Evolutionary conservation across 177 flowering plant genomes (phyloP).

Genomic region (Vitis hybrid): DNA sequence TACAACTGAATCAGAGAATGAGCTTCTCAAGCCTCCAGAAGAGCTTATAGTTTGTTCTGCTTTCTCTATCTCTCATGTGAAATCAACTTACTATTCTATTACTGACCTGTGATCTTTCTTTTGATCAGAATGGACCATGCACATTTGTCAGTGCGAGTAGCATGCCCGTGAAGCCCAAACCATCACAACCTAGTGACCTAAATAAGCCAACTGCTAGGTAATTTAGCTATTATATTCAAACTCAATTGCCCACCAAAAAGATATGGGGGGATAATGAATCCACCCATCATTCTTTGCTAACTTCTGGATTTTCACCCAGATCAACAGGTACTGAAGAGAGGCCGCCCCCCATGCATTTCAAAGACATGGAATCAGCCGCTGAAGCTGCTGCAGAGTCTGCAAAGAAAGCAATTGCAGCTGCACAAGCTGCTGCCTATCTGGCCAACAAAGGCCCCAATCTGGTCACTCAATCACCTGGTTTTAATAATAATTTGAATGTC

Average conservation of each 20-base stretch:
- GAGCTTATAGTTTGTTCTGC: slow-evolving; percentile 56
- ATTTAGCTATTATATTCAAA: background rate
- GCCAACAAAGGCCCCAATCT: slow-evolving; percentile 42
- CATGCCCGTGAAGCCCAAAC: slow-evolving; percentile 55
- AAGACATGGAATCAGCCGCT: slow-evolving; percentile 79
- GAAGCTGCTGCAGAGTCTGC: slow-evolving; percentile 84
- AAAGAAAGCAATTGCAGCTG: slow-evolving; percentile 77
- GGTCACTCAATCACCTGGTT: slow-evolving; percentile 16
- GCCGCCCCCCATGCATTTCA: slow-evolving; percentile 24
- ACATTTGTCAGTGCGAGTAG: slow-evolving; percentile 74
- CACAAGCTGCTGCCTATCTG: slow-evolving; percentile 74
- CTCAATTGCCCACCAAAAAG: background rate
- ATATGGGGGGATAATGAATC: background rate
- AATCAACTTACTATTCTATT: background rate
- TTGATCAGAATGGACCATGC: slow-evolving; percentile 72
- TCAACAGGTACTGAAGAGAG: slow-evolving; percentile 21
- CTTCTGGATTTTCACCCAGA: slow-evolving; percentile 16
- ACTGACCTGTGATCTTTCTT: slow-evolving; percentile 2
- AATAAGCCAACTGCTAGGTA: slow-evolving; percentile 37
- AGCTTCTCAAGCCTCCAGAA: slow-evolving; percentile 92
- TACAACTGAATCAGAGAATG: slow-evolving; percentile 72
- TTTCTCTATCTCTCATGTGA: slow-evolving; percentile 13
- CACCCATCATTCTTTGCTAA: background rate
- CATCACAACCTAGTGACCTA: slow-evolving; percentile 28
- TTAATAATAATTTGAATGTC: slow-evolving; percentile 11